Base-by-base conservation (phyloP, 805 yeast species). In the Candida awuae region DNA sequence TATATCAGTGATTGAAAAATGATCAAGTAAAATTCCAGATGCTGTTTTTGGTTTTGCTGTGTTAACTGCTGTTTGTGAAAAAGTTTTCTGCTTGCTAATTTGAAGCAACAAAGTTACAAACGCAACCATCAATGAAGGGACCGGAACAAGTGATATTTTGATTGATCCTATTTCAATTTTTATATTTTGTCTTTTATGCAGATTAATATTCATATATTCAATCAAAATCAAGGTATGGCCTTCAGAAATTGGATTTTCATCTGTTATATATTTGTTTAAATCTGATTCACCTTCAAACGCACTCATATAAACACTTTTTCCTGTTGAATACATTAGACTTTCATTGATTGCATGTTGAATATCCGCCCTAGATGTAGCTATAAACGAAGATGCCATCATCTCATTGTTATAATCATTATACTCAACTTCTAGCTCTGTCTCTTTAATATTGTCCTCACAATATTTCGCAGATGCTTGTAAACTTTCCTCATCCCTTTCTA, bases 251-350 rank as follows among this genome's bases (percentile, higher is more conserved):
- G n/a, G n/a, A n/a, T n/a, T n/a, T n/a, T n/a, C 26, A 14, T 32
- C 27, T 20, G 54, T 30, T 23, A 38, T 29, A 10, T 29, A 32
- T 2, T 48, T 39, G 35, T 68, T 61, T 2, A 75, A 53, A 35
- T 71, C 68, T 0, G 28, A n/a, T n/a, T n/a, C n/a, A n/a, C 84
- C 76, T 9, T 80, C 66, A 15, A 35, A 29, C 2, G 95, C 94
- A 58, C 94, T 84, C 88, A 84, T 77, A 53, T 83, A 85, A 15
- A 84, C 69, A 3, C 51, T 32, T 1, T 84, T 81, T 40, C 80
- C 82, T 38, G 75, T 80, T 1, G 90, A 76, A 52, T 78, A 80
- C 27, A 77, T 63, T 61, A 75, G 70, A 49, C 86, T 79, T 27
- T 69, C 70, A 55, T 68, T 55, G 41, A 78, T 52, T 2, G 60